phyloP scores from a whole-genome alignment of 768 basidiomycete genomes.

The Auricularia heimuer region DNA sequence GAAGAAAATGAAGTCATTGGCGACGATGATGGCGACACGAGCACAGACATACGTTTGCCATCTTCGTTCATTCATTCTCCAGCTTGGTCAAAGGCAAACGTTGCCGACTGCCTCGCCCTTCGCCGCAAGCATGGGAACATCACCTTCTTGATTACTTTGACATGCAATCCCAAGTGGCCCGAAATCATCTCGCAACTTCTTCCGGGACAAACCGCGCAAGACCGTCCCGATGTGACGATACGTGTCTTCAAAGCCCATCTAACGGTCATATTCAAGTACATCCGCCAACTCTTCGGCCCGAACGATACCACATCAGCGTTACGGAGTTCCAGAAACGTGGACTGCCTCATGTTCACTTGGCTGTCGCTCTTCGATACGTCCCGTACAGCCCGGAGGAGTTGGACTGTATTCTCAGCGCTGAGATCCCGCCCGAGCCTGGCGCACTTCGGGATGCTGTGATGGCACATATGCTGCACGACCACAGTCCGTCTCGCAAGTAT shows the following conservation, averaged over 20 bases:
- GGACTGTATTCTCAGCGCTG: neutral
- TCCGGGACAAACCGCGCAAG: constrained; percentile 8
- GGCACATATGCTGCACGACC: neutral
- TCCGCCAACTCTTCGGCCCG: neutral
- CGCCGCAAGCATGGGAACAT: neutral
- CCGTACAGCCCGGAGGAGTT: neutral
- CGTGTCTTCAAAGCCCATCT: neutral
- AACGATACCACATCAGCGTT: constrained; percentile 4
- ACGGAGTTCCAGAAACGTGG: constrained; percentile 13
- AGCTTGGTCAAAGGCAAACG: neutral
- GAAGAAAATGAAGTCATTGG: neutral
- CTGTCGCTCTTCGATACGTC: neutral
- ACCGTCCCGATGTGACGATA: neutral
- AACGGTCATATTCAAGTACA: neutral
- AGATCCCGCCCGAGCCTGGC: neutral
- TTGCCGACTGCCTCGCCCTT: constrained; percentile 7
- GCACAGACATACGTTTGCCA: neutral
- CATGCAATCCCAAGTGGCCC: constrained; percentile 11
- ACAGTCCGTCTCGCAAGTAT: neutral
- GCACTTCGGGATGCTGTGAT: neutral
- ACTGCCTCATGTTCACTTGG: constrained; percentile 11
- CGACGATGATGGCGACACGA: neutral
- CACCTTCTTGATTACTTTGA: constrained; percentile 8
- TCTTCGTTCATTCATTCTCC: constrained; percentile 1
- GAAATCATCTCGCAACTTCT: constrained; percentile 4